Conservation (phyloP, 177 flowering plant species). For the Vitis hybrid region DNA sequence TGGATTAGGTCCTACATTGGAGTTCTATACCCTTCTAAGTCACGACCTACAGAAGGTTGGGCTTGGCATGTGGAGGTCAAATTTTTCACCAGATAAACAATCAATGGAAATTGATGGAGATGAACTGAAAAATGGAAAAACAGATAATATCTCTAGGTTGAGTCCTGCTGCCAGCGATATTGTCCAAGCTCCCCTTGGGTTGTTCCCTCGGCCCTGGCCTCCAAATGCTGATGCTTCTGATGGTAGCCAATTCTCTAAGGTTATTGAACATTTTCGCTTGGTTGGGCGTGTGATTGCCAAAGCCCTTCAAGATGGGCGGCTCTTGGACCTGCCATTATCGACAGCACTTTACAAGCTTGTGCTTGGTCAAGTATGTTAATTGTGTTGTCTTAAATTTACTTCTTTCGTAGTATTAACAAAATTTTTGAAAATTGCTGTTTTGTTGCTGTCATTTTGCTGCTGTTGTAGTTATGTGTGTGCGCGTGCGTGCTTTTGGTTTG, state of each 20-base stretch:
- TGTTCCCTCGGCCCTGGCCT: constrained; percentile 98
- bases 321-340: constrained; percentile 88
- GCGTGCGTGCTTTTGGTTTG: neutral
- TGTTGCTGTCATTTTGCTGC: neutral
- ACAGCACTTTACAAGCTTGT: constrained; percentile 84
- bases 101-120: constrained; percentile 65
- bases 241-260: constrained; percentile 67
- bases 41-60: constrained; percentile 80
- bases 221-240: constrained; percentile 66
- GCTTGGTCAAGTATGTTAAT: constrained; percentile 81
- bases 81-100: constrained; percentile 36
- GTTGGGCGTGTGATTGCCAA: constrained; percentile 96
- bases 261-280: constrained; percentile 72
- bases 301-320: constrained; percentile 99
- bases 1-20: constrained; percentile 95
- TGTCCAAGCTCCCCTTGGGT: constrained; percentile 83
- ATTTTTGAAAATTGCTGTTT: neutral
- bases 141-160: constrained; percentile 17
- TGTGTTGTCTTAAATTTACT: no score
- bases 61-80: constrained; percentile 87
- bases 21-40: constrained; percentile 94
- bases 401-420: neutral
- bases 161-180: constrained; percentile 35
- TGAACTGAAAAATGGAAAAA: constrained; percentile 37
- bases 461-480: no score